These are phyloP conservation scores for Immersiporthe knoxdaviesiana DNA, from an alignment of 2,329 filamentous ascomycete species.

Conservation along the genomic window DNA sequence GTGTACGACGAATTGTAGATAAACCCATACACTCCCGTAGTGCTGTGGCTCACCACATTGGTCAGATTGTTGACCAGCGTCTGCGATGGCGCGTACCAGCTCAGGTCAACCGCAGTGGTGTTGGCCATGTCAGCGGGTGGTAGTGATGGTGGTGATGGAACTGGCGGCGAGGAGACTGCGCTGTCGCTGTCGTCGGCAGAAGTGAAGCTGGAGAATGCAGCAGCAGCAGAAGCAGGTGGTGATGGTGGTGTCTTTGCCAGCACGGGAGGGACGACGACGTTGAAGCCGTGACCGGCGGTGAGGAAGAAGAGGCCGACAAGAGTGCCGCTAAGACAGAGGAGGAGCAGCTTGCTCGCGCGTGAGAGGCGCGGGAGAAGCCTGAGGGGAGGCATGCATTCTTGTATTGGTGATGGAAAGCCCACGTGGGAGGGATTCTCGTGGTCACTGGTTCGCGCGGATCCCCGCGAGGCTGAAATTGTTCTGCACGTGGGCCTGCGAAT, in stretches of 20 bases:
- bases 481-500: slow-evolving; percentile 2
- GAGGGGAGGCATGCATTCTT: slow-evolving; percentile 29
- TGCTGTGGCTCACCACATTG: slow-evolving; percentile 28
- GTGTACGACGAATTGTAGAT: slow-evolving; percentile 69
- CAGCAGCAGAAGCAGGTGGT: background rate
- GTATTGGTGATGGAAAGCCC: slow-evolving; percentile 18
- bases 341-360: slow-evolving; percentile 20
- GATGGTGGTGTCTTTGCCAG: slow-evolving; percentile 5
- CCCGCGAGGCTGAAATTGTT: background rate
- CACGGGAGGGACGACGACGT: background rate
- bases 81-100: slow-evolving; percentile 36
- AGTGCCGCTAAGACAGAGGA: slow-evolving; percentile 15
- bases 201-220: background rate
- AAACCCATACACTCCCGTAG: slow-evolving; percentile 70
- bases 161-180: background rate
- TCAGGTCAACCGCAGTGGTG: slow-evolving; percentile 30
- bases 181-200: background rate
- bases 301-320: slow-evolving; percentile 13
- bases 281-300: background rate
- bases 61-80: slow-evolving; percentile 39
- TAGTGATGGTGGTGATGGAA: background rate
- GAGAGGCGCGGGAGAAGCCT: slow-evolving; percentile 16
- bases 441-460: background rate
- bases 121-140: slow-evolving; percentile 13
- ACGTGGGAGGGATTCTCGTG: slow-evolving; percentile 20